phyloP scores from a whole-genome alignment of 2,329 filamentous ascomycete genomes.

The Phialocephala subalpina region DNA sequence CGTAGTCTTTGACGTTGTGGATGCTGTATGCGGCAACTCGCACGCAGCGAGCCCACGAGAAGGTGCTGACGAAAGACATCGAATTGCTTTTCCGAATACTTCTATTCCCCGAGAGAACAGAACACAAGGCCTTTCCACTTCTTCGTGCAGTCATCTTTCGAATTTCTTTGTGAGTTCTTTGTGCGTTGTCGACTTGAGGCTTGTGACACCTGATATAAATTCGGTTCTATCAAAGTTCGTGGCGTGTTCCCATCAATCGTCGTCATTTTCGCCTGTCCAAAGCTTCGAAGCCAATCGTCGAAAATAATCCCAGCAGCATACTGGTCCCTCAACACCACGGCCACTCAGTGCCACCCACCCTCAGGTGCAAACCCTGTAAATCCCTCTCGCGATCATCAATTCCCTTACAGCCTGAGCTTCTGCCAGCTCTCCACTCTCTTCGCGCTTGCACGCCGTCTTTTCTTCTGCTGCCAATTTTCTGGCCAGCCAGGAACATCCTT shows the following conservation, averaged over 20 bases:
- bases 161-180: background rate
- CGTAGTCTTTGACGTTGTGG: background rate
- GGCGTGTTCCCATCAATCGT: background rate
- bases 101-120: background rate
- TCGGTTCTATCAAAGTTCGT: background rate
- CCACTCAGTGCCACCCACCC: constrained; percentile 2
- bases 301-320: constrained; percentile 2
- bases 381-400: background rate
- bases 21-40: background rate
- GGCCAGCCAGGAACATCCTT: constrained; percentile 4
- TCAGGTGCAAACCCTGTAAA: constrained; percentile 2
- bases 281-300: background rate
- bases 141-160: background rate
- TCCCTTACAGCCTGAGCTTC: background rate
- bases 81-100: background rate
- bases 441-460: constrained; percentile 5
- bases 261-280: background rate
- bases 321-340: background rate
- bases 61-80: background rate
- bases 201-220: background rate
- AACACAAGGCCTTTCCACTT: background rate
- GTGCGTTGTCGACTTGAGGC: background rate
- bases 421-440: background rate
- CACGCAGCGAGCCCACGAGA: background rate
- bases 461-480: background rate